Conservation (phyloP, 2,329 filamentous ascomycete genomes). For the Hypoxylon sp. region DNA sequence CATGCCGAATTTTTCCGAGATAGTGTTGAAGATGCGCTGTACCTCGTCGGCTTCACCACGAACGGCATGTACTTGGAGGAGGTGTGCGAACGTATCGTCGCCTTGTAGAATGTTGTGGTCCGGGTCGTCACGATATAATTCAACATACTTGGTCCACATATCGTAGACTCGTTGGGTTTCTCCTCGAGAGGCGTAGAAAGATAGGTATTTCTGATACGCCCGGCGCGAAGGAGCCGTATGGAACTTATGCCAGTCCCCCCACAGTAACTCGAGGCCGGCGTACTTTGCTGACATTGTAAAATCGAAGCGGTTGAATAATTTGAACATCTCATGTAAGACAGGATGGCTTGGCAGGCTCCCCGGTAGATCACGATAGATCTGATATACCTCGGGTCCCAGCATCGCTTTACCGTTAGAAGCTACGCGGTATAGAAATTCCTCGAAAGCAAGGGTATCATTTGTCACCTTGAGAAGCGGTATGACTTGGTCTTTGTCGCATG, state of each 20-base stretch:
- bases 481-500: slow-evolving; percentile 46
- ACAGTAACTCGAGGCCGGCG: slow-evolving; percentile 59
- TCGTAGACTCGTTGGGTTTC: slow-evolving; percentile 59
- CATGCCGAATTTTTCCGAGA: slow-evolving; percentile 66
- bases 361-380: slow-evolving; percentile 58
- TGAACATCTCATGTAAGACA: slow-evolving; percentile 60
- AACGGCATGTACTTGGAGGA: slow-evolving; percentile 78
- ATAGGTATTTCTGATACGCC: slow-evolving; percentile 62
- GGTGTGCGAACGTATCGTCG: slow-evolving; percentile 61
- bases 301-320: slow-evolving; percentile 45
- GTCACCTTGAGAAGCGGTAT: slow-evolving; percentile 56
- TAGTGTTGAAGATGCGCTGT: slow-evolving; percentile 70
- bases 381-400: slow-evolving; percentile 58
- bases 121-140: slow-evolving; percentile 50
- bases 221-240: slow-evolving; percentile 56
- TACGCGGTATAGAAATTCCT: slow-evolving; percentile 56
- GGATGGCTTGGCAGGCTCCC: slow-evolving; percentile 52
- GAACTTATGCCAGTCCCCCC: slow-evolving; percentile 61
- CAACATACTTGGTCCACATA: slow-evolving; percentile 59
- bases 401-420: slow-evolving; percentile 46
- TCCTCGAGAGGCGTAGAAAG: slow-evolving; percentile 61
- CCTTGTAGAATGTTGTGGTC: slow-evolving; percentile 49
- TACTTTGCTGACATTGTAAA: slow-evolving; percentile 55
- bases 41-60: slow-evolving; percentile 72
- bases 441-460: slow-evolving; percentile 56